Evolutionary conservation across 371 early-diverging fungal species (phyloP), one percentile per base, ranked within the genome.

Genomic region (Dinochytrium kinnereticum): DNA sequence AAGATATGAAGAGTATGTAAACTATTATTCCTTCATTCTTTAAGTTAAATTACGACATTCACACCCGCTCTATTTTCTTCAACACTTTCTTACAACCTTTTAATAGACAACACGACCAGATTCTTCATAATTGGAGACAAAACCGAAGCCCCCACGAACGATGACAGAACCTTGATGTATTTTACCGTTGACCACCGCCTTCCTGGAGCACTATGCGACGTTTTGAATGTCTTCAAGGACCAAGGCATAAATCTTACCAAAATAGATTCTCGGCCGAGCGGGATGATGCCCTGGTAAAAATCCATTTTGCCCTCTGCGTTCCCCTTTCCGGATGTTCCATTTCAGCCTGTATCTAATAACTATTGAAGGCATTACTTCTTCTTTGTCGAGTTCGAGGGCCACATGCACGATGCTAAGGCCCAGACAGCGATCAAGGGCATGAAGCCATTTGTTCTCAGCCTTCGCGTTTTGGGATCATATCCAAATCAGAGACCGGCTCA

Each of bases 201-300:
- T 72, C 94, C 97, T 0, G 96, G 96, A 71, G 95, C 96, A 1
- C 84, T 97, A 64, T 92, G 93, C 76, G 92, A 95, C 77, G 94
- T 92, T 0, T 81, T 98, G 37, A 89, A 87, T 64, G 91, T 92
- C 26, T 92, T 98, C 84, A 95, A 94, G 77, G 89, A 91, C 67
- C 80, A 90, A 72, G 79, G 83, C 31, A 82, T 98, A 74, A 96
- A 96, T 80, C 79, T 96, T 68, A 94, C 94, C 61, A 94, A 94
- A 64, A 96, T 97, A 73, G 96, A 96, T 79, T 93, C 95, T 26
- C 90, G 96, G 24, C 98, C 98, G 0, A 91, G 91, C 36, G 88
- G 91, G 17, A 82, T 88, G 67, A 86, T 89, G 50, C 91, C 89
- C 65, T 96, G 97, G 96, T 82, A 67, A 36, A 70, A 50, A 26